Evolutionary conservation across 371 early-diverging fungal genomes (phyloP).

Genomic region (Apophysomyces ossiformis): DNA sequence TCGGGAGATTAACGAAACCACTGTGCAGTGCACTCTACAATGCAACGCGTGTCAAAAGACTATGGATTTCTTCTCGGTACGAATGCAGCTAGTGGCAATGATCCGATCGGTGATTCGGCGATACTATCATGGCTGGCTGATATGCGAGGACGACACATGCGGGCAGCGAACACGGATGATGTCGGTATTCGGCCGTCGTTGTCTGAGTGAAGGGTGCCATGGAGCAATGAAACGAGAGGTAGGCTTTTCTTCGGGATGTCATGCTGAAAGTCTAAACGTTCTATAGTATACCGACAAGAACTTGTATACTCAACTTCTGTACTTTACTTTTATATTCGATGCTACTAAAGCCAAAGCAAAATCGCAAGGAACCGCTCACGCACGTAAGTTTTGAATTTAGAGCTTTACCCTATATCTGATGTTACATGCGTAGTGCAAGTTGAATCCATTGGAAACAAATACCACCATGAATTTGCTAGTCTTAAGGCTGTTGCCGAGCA

Average conservation of each 20-base stretch:
- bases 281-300: slow-evolving; percentile 48
- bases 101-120: slow-evolving; percentile 70
- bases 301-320: slow-evolving; percentile 55
- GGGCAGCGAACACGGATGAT: slow-evolving; percentile 62
- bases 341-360: slow-evolving; percentile 37
- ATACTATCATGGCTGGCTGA: slow-evolving; percentile 74
- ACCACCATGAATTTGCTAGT: slow-evolving; percentile 25
- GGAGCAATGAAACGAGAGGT: slow-evolving; percentile 73
- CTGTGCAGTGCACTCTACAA: slow-evolving; percentile 45
- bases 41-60: slow-evolving; percentile 66
- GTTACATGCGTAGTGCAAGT: slow-evolving; percentile 24
- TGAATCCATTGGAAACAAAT: slow-evolving; percentile 29
- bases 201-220: slow-evolving; percentile 68
- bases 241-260: slow-evolving; percentile 7
- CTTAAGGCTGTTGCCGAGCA: slow-evolving; percentile 53
- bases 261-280: slow-evolving; percentile 49
- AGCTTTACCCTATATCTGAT: not conserved
- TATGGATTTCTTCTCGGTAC: slow-evolving; percentile 47
- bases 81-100: slow-evolving; percentile 63
- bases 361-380: slow-evolving; percentile 14
- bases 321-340: slow-evolving; percentile 48
- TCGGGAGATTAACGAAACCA: slow-evolving; percentile 32
- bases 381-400: slow-evolving; percentile 20
- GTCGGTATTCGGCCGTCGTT: slow-evolving; percentile 77
- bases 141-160: slow-evolving; percentile 83